A percentile compares a stretch with the other conserved stretches of the same genome.
Conservation (phyloP, 176 grass and related monocot genomes). For the Avena insularis region DNA sequence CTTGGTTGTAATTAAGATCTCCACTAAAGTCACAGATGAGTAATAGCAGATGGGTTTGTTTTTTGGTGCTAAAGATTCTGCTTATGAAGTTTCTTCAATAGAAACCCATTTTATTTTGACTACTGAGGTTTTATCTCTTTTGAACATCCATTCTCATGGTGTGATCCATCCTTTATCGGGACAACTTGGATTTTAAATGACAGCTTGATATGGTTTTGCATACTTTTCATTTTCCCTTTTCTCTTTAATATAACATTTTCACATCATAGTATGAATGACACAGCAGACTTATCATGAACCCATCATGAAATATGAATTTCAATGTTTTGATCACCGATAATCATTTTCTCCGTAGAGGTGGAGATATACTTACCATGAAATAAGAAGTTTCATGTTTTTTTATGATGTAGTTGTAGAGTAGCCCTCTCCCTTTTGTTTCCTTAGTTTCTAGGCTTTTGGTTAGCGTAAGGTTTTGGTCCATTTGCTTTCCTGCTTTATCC, state of each 20-base stretch:
- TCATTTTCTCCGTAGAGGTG: not conserved
- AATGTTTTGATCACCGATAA: not conserved
- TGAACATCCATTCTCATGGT: not conserved
- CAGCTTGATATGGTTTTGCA: not conserved
- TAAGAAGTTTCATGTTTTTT: not conserved
- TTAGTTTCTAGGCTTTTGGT: not conserved
- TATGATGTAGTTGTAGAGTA: not conserved
- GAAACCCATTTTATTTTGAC: not conserved
- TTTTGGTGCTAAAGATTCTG: not conserved
- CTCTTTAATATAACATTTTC: not conserved
- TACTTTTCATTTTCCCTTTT: not conserved
- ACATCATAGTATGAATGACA: not conserved
- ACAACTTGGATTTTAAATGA: not conserved
- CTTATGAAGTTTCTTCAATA: not conserved
- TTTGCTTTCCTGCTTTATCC: not conserved
- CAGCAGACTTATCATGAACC: no score
- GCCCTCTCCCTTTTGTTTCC: not conserved
- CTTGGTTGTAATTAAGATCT: not conserved
- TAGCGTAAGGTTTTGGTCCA: not conserved
- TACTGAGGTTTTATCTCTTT: not conserved
- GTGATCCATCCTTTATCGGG: not conserved
- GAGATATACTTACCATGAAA: not conserved
- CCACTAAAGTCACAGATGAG: not conserved
- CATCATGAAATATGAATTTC: not conserved
- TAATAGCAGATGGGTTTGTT: not conserved